phyloP scores from a whole-genome alignment of 106 monocot genomes.

The Triglochin maritima region DNA sequence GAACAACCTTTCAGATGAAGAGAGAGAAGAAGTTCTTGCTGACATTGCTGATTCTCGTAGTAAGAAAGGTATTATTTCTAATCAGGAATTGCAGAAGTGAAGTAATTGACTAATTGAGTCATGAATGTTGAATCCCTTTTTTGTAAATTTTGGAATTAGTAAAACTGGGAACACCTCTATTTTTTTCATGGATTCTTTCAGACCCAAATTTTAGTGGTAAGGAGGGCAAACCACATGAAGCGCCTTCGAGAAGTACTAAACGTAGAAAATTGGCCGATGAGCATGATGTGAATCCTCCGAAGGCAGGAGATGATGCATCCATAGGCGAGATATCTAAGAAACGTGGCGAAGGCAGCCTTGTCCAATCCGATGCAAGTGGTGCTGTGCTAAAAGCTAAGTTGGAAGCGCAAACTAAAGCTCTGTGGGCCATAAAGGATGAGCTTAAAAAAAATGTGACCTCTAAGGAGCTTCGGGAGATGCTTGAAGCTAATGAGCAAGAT shows the following conservation, averaged over 20 bases:
- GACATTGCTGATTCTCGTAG: slow-evolving; percentile 22
- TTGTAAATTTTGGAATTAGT: no score
- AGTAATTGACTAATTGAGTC: no score
- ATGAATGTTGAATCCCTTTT: no score
- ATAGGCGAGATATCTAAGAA: slow-evolving; percentile 12
- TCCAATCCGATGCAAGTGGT: slow-evolving; percentile 5
- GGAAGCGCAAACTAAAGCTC: slow-evolving; percentile 59
- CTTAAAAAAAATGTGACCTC: slow-evolving; percentile 63
- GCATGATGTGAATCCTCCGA: slow-evolving; percentile 33
- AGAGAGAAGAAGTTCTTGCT: slow-evolving; percentile 41
- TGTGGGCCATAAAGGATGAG: slow-evolving; percentile 91
- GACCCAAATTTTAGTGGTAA: slow-evolving; percentile 9
- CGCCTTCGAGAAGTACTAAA: slow-evolving; percentile 41
- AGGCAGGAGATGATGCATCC: slow-evolving; percentile 22
- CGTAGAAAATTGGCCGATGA: slow-evolving; percentile 41
- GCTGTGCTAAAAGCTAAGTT: slow-evolving; percentile 41
- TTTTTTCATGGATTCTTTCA: not conserved
- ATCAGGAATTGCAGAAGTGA: no score
- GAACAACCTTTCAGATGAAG: slow-evolving; percentile 57
- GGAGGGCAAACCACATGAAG: slow-evolving; percentile 12
- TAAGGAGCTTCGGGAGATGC: slow-evolving; percentile 68
- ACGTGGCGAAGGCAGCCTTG: slow-evolving; percentile 4
- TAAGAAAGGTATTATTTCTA: slow-evolving; percentile 26
- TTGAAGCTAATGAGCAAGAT: slow-evolving; percentile 88
- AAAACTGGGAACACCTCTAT: no score